Percentiles rank a stretch among this genome's conserved stretches.
Evolutionary conservation across 2,329 filamentous ascomycete species (phyloP).

Genomic region (Cytospora schulzeri): DNA sequence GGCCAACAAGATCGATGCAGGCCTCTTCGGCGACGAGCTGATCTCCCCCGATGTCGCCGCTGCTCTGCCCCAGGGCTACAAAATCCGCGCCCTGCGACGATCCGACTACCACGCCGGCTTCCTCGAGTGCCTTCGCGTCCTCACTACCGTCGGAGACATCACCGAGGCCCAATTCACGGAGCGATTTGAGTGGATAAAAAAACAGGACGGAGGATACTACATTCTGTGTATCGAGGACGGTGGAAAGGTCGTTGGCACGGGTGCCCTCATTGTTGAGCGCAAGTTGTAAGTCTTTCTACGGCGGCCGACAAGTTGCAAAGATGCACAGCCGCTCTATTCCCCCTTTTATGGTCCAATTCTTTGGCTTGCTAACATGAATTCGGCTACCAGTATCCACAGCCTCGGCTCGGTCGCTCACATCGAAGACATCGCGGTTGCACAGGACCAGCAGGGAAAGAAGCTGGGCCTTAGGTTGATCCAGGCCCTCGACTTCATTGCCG

Average conservation of each 20-base stretch:
- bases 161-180: constrained; percentile 72
- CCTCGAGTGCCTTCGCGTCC: constrained; percentile 85
- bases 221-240: constrained; percentile 83
- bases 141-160: constrained; percentile 92
- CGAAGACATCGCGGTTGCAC: constrained; percentile 94
- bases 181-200: constrained; percentile 80
- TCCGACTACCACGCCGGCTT: constrained; percentile 81
- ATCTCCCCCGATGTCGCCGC: constrained; percentile 75
- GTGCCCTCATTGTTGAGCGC: constrained; percentile 86
- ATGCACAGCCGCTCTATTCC: not conserved
- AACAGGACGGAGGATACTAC: constrained; percentile 77
- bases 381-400: constrained; percentile 66
- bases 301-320: constrained; percentile 2
- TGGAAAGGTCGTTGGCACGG: constrained; percentile 79
- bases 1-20: constrained; percentile 44
- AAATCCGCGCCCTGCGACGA: constrained; percentile 75
- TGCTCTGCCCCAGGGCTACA: constrained; percentile 78
- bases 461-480: constrained; percentile 90
- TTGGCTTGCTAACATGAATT: constrained; percentile 4
- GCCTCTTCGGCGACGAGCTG: constrained; percentile 76
- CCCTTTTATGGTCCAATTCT: not conserved
- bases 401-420: constrained; percentile 89
- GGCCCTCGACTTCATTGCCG: constrained; percentile 84
- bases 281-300: constrained; percentile 71
- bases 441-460: constrained; percentile 97